Conservation (phyloP, 1,139 yeast species). For the Taphrina betulina region DNA sequence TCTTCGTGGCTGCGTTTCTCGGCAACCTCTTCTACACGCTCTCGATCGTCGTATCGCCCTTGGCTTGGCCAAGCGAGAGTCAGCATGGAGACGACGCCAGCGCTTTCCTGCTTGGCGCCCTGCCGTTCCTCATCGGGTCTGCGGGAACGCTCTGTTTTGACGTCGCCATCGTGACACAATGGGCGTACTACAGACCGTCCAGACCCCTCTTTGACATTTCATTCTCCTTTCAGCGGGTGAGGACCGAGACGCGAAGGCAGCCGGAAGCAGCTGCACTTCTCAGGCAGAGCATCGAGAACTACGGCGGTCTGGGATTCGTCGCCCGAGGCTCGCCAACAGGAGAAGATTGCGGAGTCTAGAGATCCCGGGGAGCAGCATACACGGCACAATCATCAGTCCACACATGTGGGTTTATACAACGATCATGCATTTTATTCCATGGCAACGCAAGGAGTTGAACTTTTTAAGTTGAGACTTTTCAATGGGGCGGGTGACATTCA, state of each 20-base stretch:
- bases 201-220: slow-evolving; percentile 1
- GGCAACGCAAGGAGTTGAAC: too few species aligned
- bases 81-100: slow-evolving; percentile 47
- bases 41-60: slow-evolving; percentile 57
- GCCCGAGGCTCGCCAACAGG: too few species aligned
- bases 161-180: slow-evolving; percentile 68
- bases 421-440: too few species aligned
- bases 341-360: too few species aligned
- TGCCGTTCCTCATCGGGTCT: slow-evolving; percentile 82
- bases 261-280: slow-evolving; percentile 17
- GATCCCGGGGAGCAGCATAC: too few species aligned
- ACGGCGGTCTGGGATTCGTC: too few species aligned
- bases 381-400: too few species aligned
- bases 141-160: slow-evolving; percentile 85
- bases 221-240: slow-evolving; percentile 7
- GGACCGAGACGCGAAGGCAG: background rate
- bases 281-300: slow-evolving; percentile 10
- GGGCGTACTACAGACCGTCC: slow-evolving; percentile 42
- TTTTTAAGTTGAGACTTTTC: too few species aligned
- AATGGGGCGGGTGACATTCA: too few species aligned
- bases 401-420: too few species aligned
- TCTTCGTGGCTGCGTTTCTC: slow-evolving; percentile 72
- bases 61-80: slow-evolving; percentile 38
- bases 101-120: slow-evolving; percentile 61
- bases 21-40: slow-evolving; percentile 81